Base-by-base conservation (phyloP, 805 yeast genomes). In the Starmerella scarabaei region DNA sequence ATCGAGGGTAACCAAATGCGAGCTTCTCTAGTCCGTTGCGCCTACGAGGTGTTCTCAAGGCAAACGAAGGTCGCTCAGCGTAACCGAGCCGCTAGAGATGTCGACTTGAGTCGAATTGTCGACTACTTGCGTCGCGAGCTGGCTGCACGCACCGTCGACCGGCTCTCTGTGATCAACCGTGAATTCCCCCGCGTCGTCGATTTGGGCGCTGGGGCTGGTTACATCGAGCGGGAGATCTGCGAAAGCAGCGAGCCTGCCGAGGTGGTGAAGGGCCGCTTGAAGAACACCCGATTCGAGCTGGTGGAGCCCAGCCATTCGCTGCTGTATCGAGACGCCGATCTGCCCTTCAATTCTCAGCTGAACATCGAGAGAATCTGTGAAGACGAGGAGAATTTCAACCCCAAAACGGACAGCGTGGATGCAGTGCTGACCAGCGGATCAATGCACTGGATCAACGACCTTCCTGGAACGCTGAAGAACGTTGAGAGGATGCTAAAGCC, bases 391-490 rank as follows among this genome's bases (percentile, higher is more conserved):
- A 35, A 45, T 6, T 50, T 42, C 19, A 40, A 16, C 33, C 39
- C 42, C 12, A 51, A 36, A 27, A 44, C 40, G 57, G 4, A 68
- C 74, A 59, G 65, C 16, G 79, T 69, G 52, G 86, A 81, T 55
- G 80, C 84, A 3, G 80, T 82, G 2, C 56, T 83, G 3, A 76
- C 85, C 2, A 81, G 80, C 55, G 57, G 81, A 48, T 69, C 81
- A 18, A 54, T 83, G 54, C 93, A 83, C 57, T 83, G 94, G 94
- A 74, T 80, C 43, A 83, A 83, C 53, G 86, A 83, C 51, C 66
- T 83, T n/a, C 93, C 93, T 0, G 64, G 67, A 1, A 71, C 73
- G 2, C 66, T 82, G 37, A 57, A 59, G 15, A 67, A 71, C 43
- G 67, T 82, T 49, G 72, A 75, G 53, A 53, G 60, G 4, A 66